Evolutionary conservation across 495 filamentous ascomycete genomes (phyloP), one percentile per base, ranked within the genome.

Genomic region (Aspergillus leporis): DNA sequence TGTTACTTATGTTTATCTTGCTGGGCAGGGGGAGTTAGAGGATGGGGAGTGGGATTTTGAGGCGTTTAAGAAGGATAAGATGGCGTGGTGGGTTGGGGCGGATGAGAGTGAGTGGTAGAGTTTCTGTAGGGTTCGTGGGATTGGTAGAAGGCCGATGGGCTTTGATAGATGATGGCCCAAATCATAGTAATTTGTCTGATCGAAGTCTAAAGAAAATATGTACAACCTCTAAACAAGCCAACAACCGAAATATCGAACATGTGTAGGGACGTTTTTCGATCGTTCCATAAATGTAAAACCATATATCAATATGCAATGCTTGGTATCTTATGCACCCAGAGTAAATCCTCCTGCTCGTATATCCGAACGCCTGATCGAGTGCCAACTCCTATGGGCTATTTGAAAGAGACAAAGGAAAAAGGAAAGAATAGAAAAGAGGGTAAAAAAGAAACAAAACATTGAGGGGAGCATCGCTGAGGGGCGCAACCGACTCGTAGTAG

Each of bases 21-120:
- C 75, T 4, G 73, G 71, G 0, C 60, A 62, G 51, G 58, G 70
- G 16, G 43, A 63, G 31, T 70, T 97, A 53, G 90, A 94, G 67
- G 67, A 69, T 36, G 70, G 70, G 25, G 91, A 94, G 70, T 97
- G 92, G 92, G 90, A 94, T 73, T 89, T 89, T 74, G 85, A 87
- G 55, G 80, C 84, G 40, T 93, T 93, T 58, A 81, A 83, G 55
- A 74, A 72, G 65, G 84, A 91, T 59, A 91, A 89, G 75, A 68
- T 92, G 78, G 63, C 69, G n/a, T 77, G 72, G 68, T 83, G 80
- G 81, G 66, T 80, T 60, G 64, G 55, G 22, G 68, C 61, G 1
- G 65, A 73, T 63, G 74, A 81, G 60, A 65, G 66, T 40, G 67
- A 78, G 49, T 75, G 73, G 72, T 74, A 68, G 58, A 47, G 58